Evolutionary conservation across 2,329 filamentous ascomycete genomes (phyloP).

Genomic region (Pestalotiopsis fici): DNA sequence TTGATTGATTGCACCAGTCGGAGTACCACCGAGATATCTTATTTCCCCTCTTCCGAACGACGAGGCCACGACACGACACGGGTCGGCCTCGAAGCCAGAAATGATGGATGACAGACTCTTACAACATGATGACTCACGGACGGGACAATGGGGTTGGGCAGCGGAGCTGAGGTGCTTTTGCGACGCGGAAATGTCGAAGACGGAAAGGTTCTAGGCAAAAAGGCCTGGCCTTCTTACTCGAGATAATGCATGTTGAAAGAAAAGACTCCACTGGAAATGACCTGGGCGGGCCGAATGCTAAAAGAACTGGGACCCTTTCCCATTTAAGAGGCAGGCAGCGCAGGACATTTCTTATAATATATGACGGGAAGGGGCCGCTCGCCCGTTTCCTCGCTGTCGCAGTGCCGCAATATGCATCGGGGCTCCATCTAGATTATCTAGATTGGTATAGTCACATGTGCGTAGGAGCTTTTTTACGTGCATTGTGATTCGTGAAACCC

Average conservation of each 20-base stretch:
- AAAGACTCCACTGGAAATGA: neutral
- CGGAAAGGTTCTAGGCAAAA: neutral
- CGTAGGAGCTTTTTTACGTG: neutral
- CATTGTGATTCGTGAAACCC: neutral
- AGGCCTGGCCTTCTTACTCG: neutral
- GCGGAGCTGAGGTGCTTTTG: neutral
- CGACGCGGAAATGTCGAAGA: neutral
- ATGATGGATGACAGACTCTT: neutral
- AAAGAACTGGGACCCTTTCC: neutral
- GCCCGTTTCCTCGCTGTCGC: neutral
- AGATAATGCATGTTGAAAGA: neutral
- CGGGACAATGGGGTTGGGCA: neutral
- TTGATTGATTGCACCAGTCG: neutral
- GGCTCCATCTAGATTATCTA: neutral
- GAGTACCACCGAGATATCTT: neutral
- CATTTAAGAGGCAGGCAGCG: neutral
- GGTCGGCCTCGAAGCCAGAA: neutral
- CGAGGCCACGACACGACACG: neutral
- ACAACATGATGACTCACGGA: neutral
- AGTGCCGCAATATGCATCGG: neutral
- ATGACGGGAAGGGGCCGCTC: neutral
- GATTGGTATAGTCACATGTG: neutral
- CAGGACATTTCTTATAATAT: neutral
- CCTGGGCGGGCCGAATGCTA: neutral
- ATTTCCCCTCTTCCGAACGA: neutral